These are phyloP conservation scores for Staphylotrichum tortipilum DNA, from an alignment of 495 filamentous ascomycete species.

Conservation along the genomic window DNA sequence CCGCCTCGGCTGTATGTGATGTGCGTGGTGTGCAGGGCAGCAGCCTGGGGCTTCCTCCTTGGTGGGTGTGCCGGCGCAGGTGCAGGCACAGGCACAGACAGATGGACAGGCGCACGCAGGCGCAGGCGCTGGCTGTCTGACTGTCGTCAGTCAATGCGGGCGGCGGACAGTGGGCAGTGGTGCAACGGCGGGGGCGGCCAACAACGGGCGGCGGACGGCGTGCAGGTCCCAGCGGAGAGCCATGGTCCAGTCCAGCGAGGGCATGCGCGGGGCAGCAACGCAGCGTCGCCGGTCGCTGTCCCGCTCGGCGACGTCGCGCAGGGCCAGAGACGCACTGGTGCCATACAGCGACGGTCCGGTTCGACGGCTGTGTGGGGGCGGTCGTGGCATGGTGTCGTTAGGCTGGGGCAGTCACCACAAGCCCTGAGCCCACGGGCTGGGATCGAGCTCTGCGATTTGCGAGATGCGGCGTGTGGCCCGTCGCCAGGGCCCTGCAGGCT, in stretches of 20 bases:
- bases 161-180: too few relatives aligned
- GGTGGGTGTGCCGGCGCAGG: background rate
- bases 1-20: background rate
- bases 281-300: background rate
- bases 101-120: too few relatives aligned
- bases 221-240: too few relatives aligned
- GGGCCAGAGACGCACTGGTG: too few relatives aligned
- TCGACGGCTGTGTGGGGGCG: constrained; percentile 1
- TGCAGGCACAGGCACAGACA: background rate
- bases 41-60: too few relatives aligned
- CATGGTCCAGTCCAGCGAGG: too few relatives aligned
- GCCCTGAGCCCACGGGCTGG: constrained; percentile 19
- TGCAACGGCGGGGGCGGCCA: too few relatives aligned
- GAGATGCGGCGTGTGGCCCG: constrained; percentile 11
- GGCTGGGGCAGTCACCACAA: constrained; percentile 14
- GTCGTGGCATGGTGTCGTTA: constrained; percentile 2
- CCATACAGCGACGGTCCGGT: constrained; percentile 7
- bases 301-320: too few relatives aligned
- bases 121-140: too few relatives aligned
- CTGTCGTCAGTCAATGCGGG: too few relatives aligned
- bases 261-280: background rate
- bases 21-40: background rate
- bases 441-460: constrained; percentile 18
- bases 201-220: too few relatives aligned
- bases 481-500: background rate